These are phyloP conservation scores for Mortierella sp. DNA, from an alignment of 371 early-diverging fungal species.

Conservation along the genomic window DNA sequence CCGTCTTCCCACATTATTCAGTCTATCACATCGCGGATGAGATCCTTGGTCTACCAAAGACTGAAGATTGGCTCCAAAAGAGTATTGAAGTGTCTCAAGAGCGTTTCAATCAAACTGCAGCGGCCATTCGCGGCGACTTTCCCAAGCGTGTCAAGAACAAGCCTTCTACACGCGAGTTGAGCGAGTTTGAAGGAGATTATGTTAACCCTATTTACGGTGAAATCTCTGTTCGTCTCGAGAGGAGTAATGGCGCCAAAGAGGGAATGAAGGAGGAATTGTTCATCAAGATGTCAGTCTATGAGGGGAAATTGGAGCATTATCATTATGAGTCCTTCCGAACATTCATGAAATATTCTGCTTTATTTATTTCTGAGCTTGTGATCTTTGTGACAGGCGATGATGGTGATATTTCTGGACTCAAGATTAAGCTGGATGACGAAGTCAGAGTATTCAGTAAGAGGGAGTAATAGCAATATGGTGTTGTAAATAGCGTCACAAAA, in stretches of 20 bases:
- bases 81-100: not conserved
- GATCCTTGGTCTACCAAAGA: constrained; percentile 24
- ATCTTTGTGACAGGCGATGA: not conserved
- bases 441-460: not conserved
- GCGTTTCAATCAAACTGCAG: not conserved
- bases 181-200: constrained; percentile 27
- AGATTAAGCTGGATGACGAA: not conserved
- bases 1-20: not conserved
- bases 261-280: not conserved
- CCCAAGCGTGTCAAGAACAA: constrained; percentile 23
- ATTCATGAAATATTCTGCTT: not conserved
- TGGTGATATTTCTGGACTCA: not conserved
- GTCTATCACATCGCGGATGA: not conserved
- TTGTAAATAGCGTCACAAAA: too few relatives aligned
- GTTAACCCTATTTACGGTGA: constrained; percentile 13
- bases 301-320: constrained; percentile 27
- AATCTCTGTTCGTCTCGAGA: not conserved
- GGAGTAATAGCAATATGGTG: not conserved
- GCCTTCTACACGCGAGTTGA: constrained; percentile 10
- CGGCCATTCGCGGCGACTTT: not conserved
- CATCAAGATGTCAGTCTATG: constrained; percentile 13
- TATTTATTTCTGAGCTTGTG: not conserved
- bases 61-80: constrained; percentile 14
- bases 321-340: constrained; percentile 32
- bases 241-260: not conserved